Evolutionary conservation across 2,329 filamentous ascomycete species (phyloP).

Genomic region (Alternaria gansuensis): DNA sequence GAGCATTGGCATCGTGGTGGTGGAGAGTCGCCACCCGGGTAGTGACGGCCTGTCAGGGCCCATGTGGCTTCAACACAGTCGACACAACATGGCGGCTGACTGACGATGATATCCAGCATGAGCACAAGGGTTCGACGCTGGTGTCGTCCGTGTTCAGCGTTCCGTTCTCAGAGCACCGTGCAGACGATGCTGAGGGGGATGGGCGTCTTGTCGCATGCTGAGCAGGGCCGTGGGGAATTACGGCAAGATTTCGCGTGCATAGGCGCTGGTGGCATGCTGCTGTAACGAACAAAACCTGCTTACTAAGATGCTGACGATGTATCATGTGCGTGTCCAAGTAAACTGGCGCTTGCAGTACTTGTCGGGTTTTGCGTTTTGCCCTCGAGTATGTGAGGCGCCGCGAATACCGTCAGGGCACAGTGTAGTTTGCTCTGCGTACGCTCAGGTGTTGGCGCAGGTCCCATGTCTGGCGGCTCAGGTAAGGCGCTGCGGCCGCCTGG

Average conservation of each 20-base stretch:
- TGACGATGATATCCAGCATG: background rate
- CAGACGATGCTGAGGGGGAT: background rate
- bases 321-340: background rate
- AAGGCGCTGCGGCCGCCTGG: slow-evolving; percentile 10
- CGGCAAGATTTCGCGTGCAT: slow-evolving; percentile 8
- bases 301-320: slow-evolving; percentile 10
- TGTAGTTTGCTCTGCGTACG: background rate
- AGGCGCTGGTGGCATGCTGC: slow-evolving; percentile 2
- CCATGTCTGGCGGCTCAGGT: slow-evolving; percentile 14
- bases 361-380: too few relatives aligned
- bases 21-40: slow-evolving; percentile 1
- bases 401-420: background rate
- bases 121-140: background rate
- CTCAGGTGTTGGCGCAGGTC: background rate
- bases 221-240: slow-evolving; percentile 1
- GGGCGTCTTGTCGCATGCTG: background rate
- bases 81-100: background rate
- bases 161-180: background rate
- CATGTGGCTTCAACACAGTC: background rate
- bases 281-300: slow-evolving; percentile 12
- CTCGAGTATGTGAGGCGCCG: too few relatives aligned
- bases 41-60: background rate
- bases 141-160: background rate
- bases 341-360: background rate
- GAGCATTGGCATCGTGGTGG: background rate